A percentile compares a stretch with the other conserved stretches of the same genome.
phyloP scores from a whole-genome alignment of 1,139 yeast species.

The Yamadazyma pseudoaaseri region DNA sequence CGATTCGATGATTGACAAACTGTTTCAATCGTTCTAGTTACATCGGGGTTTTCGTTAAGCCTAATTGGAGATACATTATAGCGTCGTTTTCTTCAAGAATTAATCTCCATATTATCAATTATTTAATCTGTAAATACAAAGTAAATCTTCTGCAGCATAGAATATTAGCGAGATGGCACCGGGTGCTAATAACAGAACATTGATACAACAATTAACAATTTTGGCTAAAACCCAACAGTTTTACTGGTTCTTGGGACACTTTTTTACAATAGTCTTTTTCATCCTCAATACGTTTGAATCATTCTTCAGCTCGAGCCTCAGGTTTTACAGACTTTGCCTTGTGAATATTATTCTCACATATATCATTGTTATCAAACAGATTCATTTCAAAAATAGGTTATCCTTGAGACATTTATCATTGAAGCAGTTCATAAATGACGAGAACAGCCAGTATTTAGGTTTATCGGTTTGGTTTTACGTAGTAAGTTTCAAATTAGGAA shows the following conservation, averaged over 20 bases:
- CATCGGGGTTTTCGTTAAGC: too few species aligned
- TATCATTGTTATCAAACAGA: slow-evolving; percentile 47
- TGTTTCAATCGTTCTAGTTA: too few species aligned
- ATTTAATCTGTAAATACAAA: too few species aligned
- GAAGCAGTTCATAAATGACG: slow-evolving; percentile 33
- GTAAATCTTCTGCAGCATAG: too few species aligned
- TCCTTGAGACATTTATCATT: slow-evolving; percentile 24
- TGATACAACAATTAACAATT: slow-evolving; percentile 7
- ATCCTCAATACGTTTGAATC: slow-evolving; percentile 28
- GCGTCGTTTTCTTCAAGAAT: too few species aligned
- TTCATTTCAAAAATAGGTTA: slow-evolving; percentile 30
- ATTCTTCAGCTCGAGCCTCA: slow-evolving; percentile 27
- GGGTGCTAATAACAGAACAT: background rate
- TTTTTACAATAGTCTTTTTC: slow-evolving; percentile 36
- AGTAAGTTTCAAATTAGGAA: slow-evolving; percentile 30
- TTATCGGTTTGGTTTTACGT: slow-evolving; percentile 40
- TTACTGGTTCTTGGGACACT: slow-evolving; percentile 55
- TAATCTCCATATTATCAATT: too few species aligned
- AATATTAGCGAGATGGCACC: too few species aligned
- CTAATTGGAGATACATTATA: too few species aligned
- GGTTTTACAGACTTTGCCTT: slow-evolving; percentile 38
- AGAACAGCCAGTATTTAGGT: slow-evolving; percentile 49
- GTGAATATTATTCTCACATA: slow-evolving; percentile 46
- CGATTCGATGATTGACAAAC: too few species aligned
- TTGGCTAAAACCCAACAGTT: slow-evolving; percentile 45